Evolutionary conservation across 306 rosid genomes (phyloP).

Genomic region (Quillaja saponaria): DNA sequence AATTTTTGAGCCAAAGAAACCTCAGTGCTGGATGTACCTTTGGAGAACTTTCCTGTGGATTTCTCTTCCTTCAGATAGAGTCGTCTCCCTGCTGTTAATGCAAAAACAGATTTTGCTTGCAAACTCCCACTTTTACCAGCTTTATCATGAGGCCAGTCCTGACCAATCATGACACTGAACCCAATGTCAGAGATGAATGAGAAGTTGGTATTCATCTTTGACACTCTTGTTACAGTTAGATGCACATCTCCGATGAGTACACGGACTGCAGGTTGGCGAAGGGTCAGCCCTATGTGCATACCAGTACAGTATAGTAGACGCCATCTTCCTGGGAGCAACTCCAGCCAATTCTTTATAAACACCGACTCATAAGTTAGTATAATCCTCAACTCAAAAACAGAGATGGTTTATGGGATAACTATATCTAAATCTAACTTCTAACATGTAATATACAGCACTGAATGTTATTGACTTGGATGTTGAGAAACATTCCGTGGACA

Average conservation of each 20-base stretch:
- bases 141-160: constrained; percentile 89
- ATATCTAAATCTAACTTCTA: background rate
- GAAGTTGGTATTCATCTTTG: constrained; percentile 53
- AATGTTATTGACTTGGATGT: background rate
- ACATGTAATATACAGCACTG: background rate
- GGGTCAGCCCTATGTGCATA: constrained; percentile 84
- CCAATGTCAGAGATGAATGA: constrained; percentile 61
- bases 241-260: constrained; percentile 77
- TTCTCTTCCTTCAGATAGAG: constrained; percentile 69
- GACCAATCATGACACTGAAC: constrained; percentile 76
- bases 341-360: constrained; percentile 81
- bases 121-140: constrained; percentile 69
- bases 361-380: constrained; percentile 1
- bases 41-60: constrained; percentile 39
- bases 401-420: too few relatives aligned
- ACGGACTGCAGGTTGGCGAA: constrained; percentile 77
- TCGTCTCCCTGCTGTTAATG: constrained; percentile 64
- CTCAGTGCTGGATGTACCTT: constrained; percentile 43
- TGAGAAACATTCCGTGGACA: too few relatives aligned
- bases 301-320: constrained; percentile 90
- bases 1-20: constrained; percentile 63
- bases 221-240: constrained; percentile 57
- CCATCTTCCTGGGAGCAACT: constrained; percentile 93
- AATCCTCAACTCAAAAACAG: background rate
- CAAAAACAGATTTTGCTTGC: constrained; percentile 59